Base-by-base conservation (phyloP, 2,329 filamentous ascomycete species). In the Fusarium penzigii region DNA sequence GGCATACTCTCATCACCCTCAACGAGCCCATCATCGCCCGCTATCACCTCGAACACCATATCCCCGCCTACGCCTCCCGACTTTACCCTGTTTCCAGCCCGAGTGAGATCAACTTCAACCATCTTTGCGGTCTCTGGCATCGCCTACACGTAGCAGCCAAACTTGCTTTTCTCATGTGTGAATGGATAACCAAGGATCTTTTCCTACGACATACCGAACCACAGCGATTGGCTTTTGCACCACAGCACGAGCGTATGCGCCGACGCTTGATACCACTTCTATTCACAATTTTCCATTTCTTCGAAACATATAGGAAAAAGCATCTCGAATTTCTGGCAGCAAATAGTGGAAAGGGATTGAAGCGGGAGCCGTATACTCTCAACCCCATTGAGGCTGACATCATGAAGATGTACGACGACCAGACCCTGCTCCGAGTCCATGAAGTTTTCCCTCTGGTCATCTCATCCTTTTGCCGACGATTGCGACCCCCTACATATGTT, bases 281-380 rank as follows among this genome's bases (percentile, higher is more conserved):
- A 14, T 87, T 87, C 58, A 86, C 83, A 12, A 74, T 86, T 20
- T 87, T 87, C 58, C 84, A 87, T 65, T 87, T 87, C 63, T 87
- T 87, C 64, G 84, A 87, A 65, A 84, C 76, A 1, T 86, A 85
- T 63, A 80, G 84, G 52, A 78, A 75, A 39, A 71, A 85, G 3
- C 83, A 87, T 58, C 67, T 85, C 8, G 70, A 82, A 58, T 81
- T 83, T 54, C 75, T 87, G 20, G 70, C 73, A 44, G 73, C 81
- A 44, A 74, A 83, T 49, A 71, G 70, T 39, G 78, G 80, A 12
- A 72, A 78, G 44, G 81, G 83, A 6, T 59, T 87, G 42, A 70
- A 70, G 39, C 73, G 66, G 40, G 75, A 77, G 48, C 79, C 83
- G 1, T 86, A 82, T 58, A 86, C 83, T 0, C 53, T 82, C 39